Base-by-base conservation (phyloP, 2,329 filamentous ascomycete species). In the Pseudogymnoascus pannorum region DNA sequence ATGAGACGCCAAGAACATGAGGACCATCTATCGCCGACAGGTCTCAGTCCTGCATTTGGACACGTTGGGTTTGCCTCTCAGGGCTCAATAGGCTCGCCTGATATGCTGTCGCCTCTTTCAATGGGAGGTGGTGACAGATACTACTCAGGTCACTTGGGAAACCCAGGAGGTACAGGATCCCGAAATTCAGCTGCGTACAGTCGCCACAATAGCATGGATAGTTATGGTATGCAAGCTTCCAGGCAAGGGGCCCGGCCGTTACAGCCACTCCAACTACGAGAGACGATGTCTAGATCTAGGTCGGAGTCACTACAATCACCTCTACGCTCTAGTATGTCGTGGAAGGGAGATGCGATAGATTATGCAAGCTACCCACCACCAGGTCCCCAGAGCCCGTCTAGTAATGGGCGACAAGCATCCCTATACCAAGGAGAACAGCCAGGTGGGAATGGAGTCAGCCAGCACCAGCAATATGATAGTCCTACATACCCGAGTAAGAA, bases 41-140 rank as follows among this genome's bases (percentile, higher is more conserved):
- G 84, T 9, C 78, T 91, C 24, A 88, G 82, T 64, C 85, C 87
- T 24, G 83, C 83, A 0, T 88, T 89, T 72, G 84, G 85, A 8
- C 79, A 79, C 65, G 85, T 90, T 66, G 83, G 83, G 2, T 89
- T 89, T 69, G 81, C 81, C 59, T 79, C 83, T 16, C 74, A 78
- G 1, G 76, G 74, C 11, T 74, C 76, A 14, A 78, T 85, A 72
- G 76, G 75, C 66, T 78, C 72, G 62, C 73, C 83, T 1, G 82
- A 85, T 62, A 75, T 85, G 14, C 74, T 84, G 54, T 85, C 84
- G 2, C 82, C 84, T 2, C 73, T 85, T 63, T 85, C 82, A 1
- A 74, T 82, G 3, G 77, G 79, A 20, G 77, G 81, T 0, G 78
- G 73, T 60, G 82, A 86, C 60, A 78, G 83, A 61, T 85, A 83